phyloP scores from a whole-genome alignment of 2,329 filamentous ascomycete species.

The Fusarium sp. region DNA sequence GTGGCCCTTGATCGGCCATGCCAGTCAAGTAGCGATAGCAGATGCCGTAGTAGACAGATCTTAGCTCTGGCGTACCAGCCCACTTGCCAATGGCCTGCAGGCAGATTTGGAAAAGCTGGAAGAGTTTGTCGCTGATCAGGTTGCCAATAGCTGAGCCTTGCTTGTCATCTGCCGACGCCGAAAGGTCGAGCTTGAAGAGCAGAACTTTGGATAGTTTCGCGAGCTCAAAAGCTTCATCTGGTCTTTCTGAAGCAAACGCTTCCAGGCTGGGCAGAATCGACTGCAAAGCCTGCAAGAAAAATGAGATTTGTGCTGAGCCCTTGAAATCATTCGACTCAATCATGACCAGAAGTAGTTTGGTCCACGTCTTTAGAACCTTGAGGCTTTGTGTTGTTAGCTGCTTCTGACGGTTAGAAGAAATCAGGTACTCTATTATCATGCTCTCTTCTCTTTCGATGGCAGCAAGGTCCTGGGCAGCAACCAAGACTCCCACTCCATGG shows the following conservation, averaged over 20 bases:
- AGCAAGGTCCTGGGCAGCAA: slow-evolving; percentile 60
- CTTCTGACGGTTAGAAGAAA: slow-evolving; percentile 71
- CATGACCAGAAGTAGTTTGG: slow-evolving; percentile 84
- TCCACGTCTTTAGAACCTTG: slow-evolving; percentile 83
- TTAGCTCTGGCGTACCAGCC: slow-evolving; percentile 75
- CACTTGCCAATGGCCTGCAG: slow-evolving; percentile 82
- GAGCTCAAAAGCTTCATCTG: slow-evolving; percentile 78
- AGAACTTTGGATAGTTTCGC: slow-evolving; percentile 80
- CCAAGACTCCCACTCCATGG: slow-evolving; percentile 60
- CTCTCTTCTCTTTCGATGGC: slow-evolving; percentile 68
- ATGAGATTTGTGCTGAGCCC: slow-evolving; percentile 75
- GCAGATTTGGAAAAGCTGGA: slow-evolving; percentile 90
- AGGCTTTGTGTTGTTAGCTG: slow-evolving; percentile 69
- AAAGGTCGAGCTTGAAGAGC: slow-evolving; percentile 76
- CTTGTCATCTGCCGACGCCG: slow-evolving; percentile 52
- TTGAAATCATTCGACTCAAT: slow-evolving; percentile 85
- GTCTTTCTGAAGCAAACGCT: slow-evolving; percentile 74
- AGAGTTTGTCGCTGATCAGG: slow-evolving; percentile 87
- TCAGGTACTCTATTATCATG: slow-evolving; percentile 69
- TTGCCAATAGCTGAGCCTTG: slow-evolving; percentile 67
- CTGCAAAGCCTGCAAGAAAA: slow-evolving; percentile 88
- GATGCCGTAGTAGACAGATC: slow-evolving; percentile 90
- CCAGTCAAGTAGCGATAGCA: slow-evolving; percentile 86
- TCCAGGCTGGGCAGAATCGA: slow-evolving; percentile 90
- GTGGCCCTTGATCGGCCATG: slow-evolving; percentile 67